Conservation (phyloP, 768 basidiomycete species). For the Rhodotorula paludigena region DNA sequence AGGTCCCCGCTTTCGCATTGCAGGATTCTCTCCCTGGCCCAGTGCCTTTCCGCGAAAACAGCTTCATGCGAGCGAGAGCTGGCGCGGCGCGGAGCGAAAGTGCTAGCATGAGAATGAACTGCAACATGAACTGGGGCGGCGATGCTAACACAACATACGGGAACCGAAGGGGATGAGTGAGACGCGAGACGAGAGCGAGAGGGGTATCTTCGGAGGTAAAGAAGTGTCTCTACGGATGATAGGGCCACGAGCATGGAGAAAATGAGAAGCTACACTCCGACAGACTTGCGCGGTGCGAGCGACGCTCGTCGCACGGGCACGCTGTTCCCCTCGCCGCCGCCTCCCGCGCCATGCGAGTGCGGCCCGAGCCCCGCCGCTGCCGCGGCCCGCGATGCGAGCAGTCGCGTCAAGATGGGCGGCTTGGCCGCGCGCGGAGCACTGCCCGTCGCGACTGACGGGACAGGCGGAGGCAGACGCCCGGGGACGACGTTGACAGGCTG, state of each 20-base stretch:
- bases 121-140: background rate
- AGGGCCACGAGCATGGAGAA: background rate
- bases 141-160: background rate
- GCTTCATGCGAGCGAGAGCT: too few species aligned
- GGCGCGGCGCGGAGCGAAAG: too few species aligned
- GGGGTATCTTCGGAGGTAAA: background rate
- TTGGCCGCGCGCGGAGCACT: slow-evolving; percentile 4
- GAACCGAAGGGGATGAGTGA: background rate
- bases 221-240: background rate
- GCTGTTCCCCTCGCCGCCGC: background rate
- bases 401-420: slow-evolving; percentile 19
- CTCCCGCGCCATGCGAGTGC: background rate
- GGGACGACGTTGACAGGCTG: background rate
- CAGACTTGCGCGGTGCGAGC: slow-evolving; percentile 19
- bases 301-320: background rate
- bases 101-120: too few species aligned
- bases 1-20: too few species aligned
- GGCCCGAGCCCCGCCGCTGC: background rate
- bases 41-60: too few species aligned
- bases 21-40: too few species aligned
- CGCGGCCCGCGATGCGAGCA: slow-evolving; percentile 23
- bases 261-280: slow-evolving; percentile 6
- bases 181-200: background rate
- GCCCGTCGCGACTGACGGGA: background rate
- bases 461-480: background rate